A percentile compares a stretch with the other conserved stretches of the same genome.
Evolutionary conservation across 768 basidiomycete species (phyloP).

Genomic region (Phylloporus rhodoxanthus): DNA sequence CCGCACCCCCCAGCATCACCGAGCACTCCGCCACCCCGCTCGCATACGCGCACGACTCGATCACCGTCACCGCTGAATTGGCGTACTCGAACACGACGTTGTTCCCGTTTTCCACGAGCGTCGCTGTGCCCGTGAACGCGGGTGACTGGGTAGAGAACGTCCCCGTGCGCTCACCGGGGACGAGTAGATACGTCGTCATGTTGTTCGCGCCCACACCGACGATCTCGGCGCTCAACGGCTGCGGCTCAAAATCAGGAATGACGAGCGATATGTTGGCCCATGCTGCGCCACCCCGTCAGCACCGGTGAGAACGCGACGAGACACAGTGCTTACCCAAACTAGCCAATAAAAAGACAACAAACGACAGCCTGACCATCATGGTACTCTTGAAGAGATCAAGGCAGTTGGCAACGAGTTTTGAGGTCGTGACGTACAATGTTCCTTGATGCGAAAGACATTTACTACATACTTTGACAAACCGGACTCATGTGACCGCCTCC

Average conservation of each 20-base stretch:
- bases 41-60: slow-evolving; percentile 10
- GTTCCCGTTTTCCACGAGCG: slow-evolving; percentile 3
- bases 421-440: neutral
- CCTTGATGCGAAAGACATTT: neutral
- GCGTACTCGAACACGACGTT: slow-evolving; percentile 7
- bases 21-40: slow-evolving; percentile 2
- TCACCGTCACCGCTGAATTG: slow-evolving; percentile 3
- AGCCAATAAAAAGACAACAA: slow-evolving; percentile 8
- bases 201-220: slow-evolving; percentile 39
- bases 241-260: slow-evolving; percentile 42
- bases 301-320: neutral
- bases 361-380: neutral
- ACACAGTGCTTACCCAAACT: neutral
- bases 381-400: too few species aligned
- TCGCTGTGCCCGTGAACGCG: slow-evolving; percentile 31
- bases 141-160: slow-evolving; percentile 21
- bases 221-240: slow-evolving; percentile 37
- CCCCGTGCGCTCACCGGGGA: slow-evolving; percentile 33
- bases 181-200: slow-evolving; percentile 38
- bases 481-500: too few species aligned
- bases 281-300: neutral
- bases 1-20: neutral
- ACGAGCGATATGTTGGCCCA: slow-evolving; percentile 32
- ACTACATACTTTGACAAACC: too few species aligned
- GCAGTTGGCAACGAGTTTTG: too few species aligned